A percentile compares a stretch with the other conserved stretches of the same genome.
These are phyloP conservation scores for Knoxia roxburghii DNA, from an alignment of 257 asterid genomes.

Conservation along the genomic window DNA sequence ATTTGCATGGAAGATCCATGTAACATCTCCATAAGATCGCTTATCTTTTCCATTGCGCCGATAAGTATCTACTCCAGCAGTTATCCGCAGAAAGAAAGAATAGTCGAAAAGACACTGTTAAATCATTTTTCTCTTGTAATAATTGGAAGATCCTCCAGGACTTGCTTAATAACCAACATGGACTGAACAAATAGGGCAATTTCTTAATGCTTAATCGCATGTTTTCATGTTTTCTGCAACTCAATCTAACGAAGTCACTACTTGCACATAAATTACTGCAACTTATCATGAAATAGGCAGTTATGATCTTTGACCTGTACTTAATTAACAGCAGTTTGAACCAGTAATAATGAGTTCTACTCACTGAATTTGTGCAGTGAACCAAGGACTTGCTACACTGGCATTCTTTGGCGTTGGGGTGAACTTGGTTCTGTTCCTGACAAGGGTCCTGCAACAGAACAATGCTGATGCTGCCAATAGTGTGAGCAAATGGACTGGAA, in stretches of 20 bases:
- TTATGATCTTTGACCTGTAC: background rate
- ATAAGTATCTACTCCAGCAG: background rate
- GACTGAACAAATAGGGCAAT: background rate
- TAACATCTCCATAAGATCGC: background rate
- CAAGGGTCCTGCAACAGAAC: conserved; percentile 72
- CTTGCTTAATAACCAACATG: background rate
- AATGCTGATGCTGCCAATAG: conserved; percentile 90
- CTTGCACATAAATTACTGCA: background rate
- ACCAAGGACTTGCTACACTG: conserved; percentile 90
- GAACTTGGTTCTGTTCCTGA: conserved; percentile 82
- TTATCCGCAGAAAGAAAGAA: background rate
- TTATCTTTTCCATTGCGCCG: background rate
- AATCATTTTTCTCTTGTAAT: background rate
- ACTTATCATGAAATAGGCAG: background rate
- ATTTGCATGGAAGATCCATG: background rate
- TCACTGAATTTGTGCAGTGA: conserved; percentile 39
- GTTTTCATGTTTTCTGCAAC: background rate
- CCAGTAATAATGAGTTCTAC: background rate
- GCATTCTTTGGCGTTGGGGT: conserved; percentile 96
- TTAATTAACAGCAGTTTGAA: background rate
- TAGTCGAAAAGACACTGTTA: background rate
- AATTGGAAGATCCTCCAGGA: no score
- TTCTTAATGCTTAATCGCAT: background rate
- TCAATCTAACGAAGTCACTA: background rate
- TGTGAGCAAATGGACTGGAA: conserved; percentile 97